phyloP scores from a whole-genome alignment of 2,329 filamentous ascomycete species.

The Penicillium glabrum region DNA sequence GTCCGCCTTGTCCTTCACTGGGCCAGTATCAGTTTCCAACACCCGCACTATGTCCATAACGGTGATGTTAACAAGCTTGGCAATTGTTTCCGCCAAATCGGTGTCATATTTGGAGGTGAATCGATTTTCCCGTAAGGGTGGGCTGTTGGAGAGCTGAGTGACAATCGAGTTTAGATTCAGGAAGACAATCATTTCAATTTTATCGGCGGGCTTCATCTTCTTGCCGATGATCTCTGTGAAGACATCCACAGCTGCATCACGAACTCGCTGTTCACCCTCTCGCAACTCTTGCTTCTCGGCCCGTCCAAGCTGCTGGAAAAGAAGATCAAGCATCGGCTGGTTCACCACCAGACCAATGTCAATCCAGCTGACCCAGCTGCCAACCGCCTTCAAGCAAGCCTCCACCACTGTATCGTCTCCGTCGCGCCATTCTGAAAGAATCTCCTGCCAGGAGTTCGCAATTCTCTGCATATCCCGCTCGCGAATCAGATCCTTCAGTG shows the following conservation, averaged over 20 bases:
- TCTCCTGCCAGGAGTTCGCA: constrained; percentile 85
- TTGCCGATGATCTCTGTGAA: constrained; percentile 95
- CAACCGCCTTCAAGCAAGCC: constrained; percentile 86
- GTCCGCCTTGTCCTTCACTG: constrained; percentile 71
- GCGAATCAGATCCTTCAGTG: constrained; percentile 87
- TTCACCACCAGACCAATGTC: constrained; percentile 94
- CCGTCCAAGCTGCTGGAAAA: constrained; percentile 86
- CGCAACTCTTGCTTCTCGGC: constrained; percentile 59
- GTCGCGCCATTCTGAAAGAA: constrained; percentile 74
- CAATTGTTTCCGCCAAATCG: constrained; percentile 90
- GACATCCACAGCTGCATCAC: constrained; percentile 89
- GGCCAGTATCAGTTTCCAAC: constrained; percentile 66
- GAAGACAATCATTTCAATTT: constrained; percentile 90
- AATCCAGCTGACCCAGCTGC: constrained; percentile 98
- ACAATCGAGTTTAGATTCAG: constrained; percentile 85
- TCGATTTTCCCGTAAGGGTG: constrained; percentile 74
- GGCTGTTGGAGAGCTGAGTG: constrained; percentile 78
- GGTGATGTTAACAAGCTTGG: constrained; percentile 90
- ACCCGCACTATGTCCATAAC: constrained; percentile 84
- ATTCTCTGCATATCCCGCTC: constrained; percentile 86
- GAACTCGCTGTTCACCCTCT: constrained; percentile 76
- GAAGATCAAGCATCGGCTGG: constrained; percentile 76
- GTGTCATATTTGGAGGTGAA: constrained; percentile 88
- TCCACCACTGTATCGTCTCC: constrained; percentile 74
- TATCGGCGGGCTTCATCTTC: constrained; percentile 94